These are phyloP conservation scores for Mucuna pruriens DNA, from an alignment of 306 rosid species.

Conservation along the genomic window DNA sequence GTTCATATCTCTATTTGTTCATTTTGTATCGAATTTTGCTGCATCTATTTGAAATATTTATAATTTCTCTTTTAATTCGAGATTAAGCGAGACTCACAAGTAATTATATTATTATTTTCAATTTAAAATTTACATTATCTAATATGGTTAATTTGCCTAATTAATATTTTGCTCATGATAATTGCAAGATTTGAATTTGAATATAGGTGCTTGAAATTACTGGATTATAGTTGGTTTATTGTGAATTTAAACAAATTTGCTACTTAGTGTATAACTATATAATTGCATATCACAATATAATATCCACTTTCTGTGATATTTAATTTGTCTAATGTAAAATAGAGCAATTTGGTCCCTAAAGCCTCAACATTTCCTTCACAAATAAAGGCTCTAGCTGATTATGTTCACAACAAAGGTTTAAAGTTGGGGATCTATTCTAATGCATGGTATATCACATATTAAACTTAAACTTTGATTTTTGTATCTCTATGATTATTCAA, in stretches of 20 bases:
- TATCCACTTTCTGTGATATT: not conserved
- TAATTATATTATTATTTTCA: constrained; percentile 15
- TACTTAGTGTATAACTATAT: not conserved
- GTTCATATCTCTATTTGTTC: not conserved
- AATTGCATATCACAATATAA: not conserved
- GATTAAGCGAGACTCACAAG: constrained; percentile 63
- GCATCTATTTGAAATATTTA: not conserved
- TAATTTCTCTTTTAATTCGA: constrained; percentile 40
- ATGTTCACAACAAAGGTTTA: constrained; percentile 66
- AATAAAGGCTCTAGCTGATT: constrained; percentile 65
- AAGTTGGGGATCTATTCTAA: constrained; percentile 72
- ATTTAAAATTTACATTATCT: not conserved
- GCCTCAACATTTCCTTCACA: constrained; percentile 73
- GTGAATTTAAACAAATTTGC: not conserved
- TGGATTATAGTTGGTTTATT: not conserved
- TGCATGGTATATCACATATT: constrained; percentile 57
- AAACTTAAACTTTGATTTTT: not conserved
- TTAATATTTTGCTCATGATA: not conserved
- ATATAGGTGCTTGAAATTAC: not conserved
- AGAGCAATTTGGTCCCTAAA: constrained; percentile 67
- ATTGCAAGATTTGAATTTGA: not conserved
- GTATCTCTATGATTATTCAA: not conserved
- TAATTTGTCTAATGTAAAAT: not conserved
- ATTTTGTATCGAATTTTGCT: not conserved
- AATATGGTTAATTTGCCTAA: not conserved